Percentiles rank a stretch among this genome's conserved stretches.
Conservation (phyloP, 169 alveolate genomes). For the Cryptosporidium viatorum region DNA sequence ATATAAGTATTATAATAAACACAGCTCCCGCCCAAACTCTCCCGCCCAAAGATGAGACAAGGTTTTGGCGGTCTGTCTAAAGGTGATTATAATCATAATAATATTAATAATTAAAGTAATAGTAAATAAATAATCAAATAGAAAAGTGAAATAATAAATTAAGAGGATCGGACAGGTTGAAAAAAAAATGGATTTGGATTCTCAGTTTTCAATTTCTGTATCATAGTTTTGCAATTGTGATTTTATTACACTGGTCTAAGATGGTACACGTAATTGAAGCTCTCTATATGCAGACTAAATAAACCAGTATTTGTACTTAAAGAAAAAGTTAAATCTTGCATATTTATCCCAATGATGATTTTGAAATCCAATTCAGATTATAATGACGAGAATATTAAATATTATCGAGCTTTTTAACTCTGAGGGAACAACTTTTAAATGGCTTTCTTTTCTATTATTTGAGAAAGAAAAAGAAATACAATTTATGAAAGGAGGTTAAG, state of each 20-base stretch:
- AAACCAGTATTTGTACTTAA: background rate
- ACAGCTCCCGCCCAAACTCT: background rate
- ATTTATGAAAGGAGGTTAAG: background rate
- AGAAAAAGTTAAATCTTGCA: background rate
- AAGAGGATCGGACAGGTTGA: background rate
- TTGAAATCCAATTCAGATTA: constrained; percentile 51
- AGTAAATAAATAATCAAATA: too few relatives aligned
- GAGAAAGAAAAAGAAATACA: too few relatives aligned
- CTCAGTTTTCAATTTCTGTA: too few relatives aligned
- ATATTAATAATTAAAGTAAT: background rate
- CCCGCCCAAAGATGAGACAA: background rate
- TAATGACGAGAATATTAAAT: constrained; percentile 25
- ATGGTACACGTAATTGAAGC: background rate
- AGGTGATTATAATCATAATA: background rate
- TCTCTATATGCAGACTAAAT: background rate
- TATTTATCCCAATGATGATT: constrained; percentile 53
- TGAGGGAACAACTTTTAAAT: constrained; percentile 35
- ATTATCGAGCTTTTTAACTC: constrained; percentile 76
- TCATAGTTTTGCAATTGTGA: background rate
- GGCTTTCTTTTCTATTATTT: background rate
- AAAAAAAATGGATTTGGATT: too few relatives aligned
- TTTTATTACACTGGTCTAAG: too few relatives aligned
- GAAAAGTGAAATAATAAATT: too few relatives aligned
- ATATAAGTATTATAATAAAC: background rate
- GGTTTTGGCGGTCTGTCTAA: background rate